Evolutionary conservation across 768 basidiomycete genomes (phyloP).

Genomic region (Phaffia australis): DNA sequence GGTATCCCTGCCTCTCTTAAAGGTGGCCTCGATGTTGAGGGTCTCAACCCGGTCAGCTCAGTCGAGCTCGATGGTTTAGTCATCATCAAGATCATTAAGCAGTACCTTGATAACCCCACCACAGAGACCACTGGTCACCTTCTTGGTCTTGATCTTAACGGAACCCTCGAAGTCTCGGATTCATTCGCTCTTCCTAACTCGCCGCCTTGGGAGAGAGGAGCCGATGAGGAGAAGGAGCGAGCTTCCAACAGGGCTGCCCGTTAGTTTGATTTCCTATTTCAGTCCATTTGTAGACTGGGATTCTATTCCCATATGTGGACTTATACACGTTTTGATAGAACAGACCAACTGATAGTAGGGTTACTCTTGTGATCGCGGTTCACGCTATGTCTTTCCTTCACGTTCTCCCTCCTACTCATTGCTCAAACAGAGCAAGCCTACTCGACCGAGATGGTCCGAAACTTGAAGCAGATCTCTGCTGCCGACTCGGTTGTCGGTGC

Average conservation of each 20-base stretch:
- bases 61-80: conserved; percentile 84
- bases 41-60: conserved; percentile 62
- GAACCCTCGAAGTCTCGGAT: conserved; percentile 61
- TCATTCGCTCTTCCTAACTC: conserved; percentile 36
- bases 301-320: neutral
- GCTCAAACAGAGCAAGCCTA: conserved; percentile 51
- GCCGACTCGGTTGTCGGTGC: conserved; percentile 89
- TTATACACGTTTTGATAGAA: neutral
- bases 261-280: conserved; percentile 9
- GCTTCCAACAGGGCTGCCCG: conserved; percentile 11
- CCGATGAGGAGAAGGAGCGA: conserved; percentile 30
- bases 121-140: conserved; percentile 62
- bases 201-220: conserved; percentile 30
- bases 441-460: conserved; percentile 71
- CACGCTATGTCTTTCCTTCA: neutral
- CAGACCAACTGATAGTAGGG: conserved; percentile 61
- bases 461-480: conserved; percentile 77
- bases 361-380: conserved; percentile 51
- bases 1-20: conserved; percentile 86
- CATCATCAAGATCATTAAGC: conserved; percentile 86
- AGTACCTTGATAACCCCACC: conserved; percentile 54
- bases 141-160: conserved; percentile 84
- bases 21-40: conserved; percentile 86
- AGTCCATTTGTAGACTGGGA: neutral
- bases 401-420: neutral